Evolutionary conservation across 768 basidiomycete species (phyloP), one percentile per base, ranked within the genome.

Genomic region (Leccinum variicolor): DNA sequence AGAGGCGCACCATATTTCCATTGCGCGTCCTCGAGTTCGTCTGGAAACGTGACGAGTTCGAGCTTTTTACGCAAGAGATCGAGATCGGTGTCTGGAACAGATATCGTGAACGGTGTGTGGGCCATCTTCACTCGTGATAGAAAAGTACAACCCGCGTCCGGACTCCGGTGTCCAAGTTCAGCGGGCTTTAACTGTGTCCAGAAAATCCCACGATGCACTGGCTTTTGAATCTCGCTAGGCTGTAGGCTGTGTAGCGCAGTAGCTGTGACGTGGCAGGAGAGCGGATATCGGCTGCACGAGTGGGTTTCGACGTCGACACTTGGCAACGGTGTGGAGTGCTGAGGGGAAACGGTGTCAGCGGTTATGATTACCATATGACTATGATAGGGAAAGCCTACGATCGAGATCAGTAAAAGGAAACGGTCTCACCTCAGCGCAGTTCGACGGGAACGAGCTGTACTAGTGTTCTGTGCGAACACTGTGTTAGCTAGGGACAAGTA

Each of bases 1-100:
- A 84, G 73, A 2, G 84, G 82, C 0, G n/a, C 74, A 4, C 85
- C 85, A 51, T 85, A 86, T 21, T 74, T 76, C 75, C 79, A 77
- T 0, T 71, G 77, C 0, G 77, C 79, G 17, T 76, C 74, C 11
- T 83, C 74, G 3, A 87, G 73, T 57, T 86, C 84, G 62, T 85
- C 82, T 0, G 86, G 86, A 19, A 85, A 75, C 1, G 66, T 71
- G 0, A 77, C 65, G 9, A 81, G 72, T 0, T 70, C 73, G 13
- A 87, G 80, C 60, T 84, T 86, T 43, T 67, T 63, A 7, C 68
- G 67, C 14, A 86, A 74, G 13, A 69, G 28, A 0, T 68, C 64
- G 25, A 87, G 66, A 17, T 75, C 64, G 1, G 66, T 65, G 39
- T 81, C 80, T 0, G 83, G 57, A 11, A 87, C 63, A 6, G 75